These are phyloP conservation scores for Aspergillus conjunctus DNA, from an alignment of 495 filamentous ascomycete species.

Conservation along the genomic window DNA sequence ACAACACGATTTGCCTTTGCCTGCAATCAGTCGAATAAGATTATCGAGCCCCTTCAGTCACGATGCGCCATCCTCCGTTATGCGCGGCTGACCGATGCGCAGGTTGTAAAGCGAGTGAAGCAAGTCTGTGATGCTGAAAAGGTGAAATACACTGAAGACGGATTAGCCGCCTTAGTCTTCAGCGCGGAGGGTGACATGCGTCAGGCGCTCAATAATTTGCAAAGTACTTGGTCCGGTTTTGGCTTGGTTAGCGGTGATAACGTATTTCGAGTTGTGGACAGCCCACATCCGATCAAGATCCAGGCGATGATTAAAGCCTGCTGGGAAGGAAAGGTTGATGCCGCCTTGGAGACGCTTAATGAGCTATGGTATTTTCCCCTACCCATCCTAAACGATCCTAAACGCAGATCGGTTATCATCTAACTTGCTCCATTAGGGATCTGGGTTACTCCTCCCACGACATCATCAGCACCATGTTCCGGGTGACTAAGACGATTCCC, in stretches of 20 bases:
- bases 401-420: not conserved
- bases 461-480: conserved; percentile 98
- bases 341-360: conserved; percentile 80
- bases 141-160: conserved; percentile 88
- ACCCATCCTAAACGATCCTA: not conserved
- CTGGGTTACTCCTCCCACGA: conserved; percentile 95
- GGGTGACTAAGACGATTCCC: conserved; percentile 92
- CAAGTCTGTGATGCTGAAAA: conserved; percentile 91
- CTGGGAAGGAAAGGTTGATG: conserved; percentile 86
- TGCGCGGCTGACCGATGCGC: conserved; percentile 85
- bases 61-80: conserved; percentile 96
- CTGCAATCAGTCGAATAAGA: conserved; percentile 98
- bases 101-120: conserved; percentile 84
- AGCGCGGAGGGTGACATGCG: conserved; percentile 98
- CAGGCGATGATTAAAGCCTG: conserved; percentile 98
- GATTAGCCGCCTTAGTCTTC: conserved; percentile 92
- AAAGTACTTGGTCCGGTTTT: conserved; percentile 93
- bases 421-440: conserved; percentile 48
- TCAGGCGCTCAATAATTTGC: conserved; percentile 98
- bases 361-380: conserved; percentile 74
- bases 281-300: conserved; percentile 95
- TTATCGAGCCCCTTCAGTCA: conserved; percentile 97
- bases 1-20: conserved; percentile 98
- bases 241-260: conserved; percentile 97
- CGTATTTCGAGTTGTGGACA: conserved; percentile 97